phyloP scores from a whole-genome alignment of 352 stramenopile genomes.

The Globisporangium mamillatum region DNA sequence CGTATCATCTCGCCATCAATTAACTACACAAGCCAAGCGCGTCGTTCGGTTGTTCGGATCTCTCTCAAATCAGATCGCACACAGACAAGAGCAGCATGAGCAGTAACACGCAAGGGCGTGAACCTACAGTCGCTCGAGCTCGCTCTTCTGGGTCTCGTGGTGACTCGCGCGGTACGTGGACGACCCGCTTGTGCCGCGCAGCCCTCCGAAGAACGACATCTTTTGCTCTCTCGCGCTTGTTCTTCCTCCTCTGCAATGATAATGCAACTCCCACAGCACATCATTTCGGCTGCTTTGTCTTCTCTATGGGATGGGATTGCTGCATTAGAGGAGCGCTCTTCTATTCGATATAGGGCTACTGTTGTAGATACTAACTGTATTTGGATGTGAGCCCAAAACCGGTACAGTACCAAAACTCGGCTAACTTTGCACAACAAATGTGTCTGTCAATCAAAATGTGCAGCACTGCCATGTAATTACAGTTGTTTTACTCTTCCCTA shows the following conservation, averaged over 20 bases:
- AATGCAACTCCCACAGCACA: neutral
- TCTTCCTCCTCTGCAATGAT: constrained; percentile 4
- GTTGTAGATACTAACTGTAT: too few species aligned
- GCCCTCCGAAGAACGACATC: constrained; percentile 72
- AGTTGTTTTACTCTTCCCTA: neutral
- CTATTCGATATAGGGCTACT: neutral
- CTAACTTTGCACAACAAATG: too few species aligned
- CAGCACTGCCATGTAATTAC: neutral
- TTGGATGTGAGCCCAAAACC: too few species aligned
- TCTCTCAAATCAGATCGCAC: neutral
- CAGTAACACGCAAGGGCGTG: neutral
- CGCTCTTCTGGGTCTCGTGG: constrained; percentile 78
- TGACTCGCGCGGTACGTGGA: constrained; percentile 28
- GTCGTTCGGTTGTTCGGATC: constrained; percentile 1
- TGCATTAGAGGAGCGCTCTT: neutral
- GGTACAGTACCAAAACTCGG: too few species aligned
- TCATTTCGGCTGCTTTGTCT: neutral
- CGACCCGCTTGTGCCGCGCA: constrained; percentile 48
- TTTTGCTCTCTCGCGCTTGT: neutral
- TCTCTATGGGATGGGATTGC: neutral
- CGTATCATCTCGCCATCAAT: neutral
- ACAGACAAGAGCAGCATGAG: neutral
- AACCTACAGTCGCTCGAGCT: constrained; percentile 76
- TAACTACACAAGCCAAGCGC: neutral
- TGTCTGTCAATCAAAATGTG: neutral